Base-by-base conservation (phyloP, 2,329 filamentous ascomycete genomes). In the Lachnellula occidentalis region DNA sequence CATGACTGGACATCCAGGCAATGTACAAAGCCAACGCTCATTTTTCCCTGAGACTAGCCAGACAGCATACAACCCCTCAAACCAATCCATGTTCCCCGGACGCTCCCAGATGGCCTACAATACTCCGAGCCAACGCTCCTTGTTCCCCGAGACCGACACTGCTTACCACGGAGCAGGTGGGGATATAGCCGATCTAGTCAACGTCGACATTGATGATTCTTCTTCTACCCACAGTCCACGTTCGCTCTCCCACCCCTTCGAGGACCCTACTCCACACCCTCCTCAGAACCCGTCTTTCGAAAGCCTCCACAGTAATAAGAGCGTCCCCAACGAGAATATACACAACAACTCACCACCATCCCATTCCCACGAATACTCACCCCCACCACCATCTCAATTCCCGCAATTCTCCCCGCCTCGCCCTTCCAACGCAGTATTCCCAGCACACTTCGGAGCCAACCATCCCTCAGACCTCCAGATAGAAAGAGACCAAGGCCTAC, bases 1-100 rank as follows among this genome's bases (percentile, higher is more conserved):
- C n/a, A 49, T 53, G 34, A 50, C 50, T 15, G 55, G 46, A 3
- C 42, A 48, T 36, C 55, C 51, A 6, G 54, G 47, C 3, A 52
- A 51, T 21, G 36, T n/a, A 34, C 34, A 21, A 22, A 42, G 19
- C 15, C 45, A 37, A 15, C n/a, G n/a, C 12, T 7, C 34, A 14
- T 19, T 17, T 9, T 49, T 39, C 15, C 21, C 17, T 31, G 27
- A 31, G 9, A 31, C 9, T 31, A 31, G 9, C 27, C 27, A 31
- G 9, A 12, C 27, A 31, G 9, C 27, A 31, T 31, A 31, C 27
- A 4, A 31, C 9, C 27, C 27, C 0, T 12, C 27, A 11, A 31
- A 11, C 27, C 11, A 31, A 12, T 31, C 27, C 2, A 31, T 11
- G 27, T 31, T 31, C 27, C 27, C 27, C 9, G 27, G 27, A 11